Percentiles rank a stretch among this genome's conserved stretches.
These are phyloP conservation scores for Euphorbia tirucalli DNA, from an alignment of 345 rosid species.

Conservation along the genomic window DNA sequence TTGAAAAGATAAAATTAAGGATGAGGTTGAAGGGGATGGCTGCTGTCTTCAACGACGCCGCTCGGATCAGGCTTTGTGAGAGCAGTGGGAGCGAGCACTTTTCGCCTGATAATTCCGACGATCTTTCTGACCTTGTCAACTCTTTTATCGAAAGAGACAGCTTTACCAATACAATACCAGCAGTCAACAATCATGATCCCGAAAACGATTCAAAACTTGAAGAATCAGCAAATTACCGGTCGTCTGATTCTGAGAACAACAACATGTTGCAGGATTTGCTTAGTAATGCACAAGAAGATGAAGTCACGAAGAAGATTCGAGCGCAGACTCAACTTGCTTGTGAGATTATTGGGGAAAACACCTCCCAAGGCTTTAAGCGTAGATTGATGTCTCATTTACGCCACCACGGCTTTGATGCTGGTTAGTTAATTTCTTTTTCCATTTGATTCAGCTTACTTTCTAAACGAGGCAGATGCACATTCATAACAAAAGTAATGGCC, in stretches of 20 bases:
- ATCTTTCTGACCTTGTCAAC: constrained; percentile 72
- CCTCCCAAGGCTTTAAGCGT: constrained; percentile 37
- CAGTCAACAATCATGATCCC: constrained; percentile 2
- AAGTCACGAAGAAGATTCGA: constrained; percentile 25
- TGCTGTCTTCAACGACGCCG: constrained; percentile 21
- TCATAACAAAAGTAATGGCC: too few relatives aligned
- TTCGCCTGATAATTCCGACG: constrained; percentile 33
- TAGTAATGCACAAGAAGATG: constrained; percentile 7
- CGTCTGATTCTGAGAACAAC: constrained; percentile 41
- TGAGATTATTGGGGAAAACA: constrained; percentile 22
- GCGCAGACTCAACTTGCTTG: constrained; percentile 35
- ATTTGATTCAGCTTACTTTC: too few relatives aligned
- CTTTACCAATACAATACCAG: too few relatives aligned
- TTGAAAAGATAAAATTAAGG: too few relatives aligned
- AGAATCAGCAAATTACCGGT: constrained; percentile 12
- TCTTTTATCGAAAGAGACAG: constrained; percentile 69
- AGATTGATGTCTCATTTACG: constrained; percentile 54
- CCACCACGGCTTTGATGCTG: constrained; percentile 70
- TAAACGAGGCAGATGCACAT: too few relatives aligned
- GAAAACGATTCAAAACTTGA: constrained; percentile 4
- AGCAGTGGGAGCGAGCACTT: constrained; percentile 79
- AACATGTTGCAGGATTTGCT: constrained; percentile 34
- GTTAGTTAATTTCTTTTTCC: too few relatives aligned
- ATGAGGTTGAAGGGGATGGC: constrained; percentile 15
- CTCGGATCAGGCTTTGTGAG: constrained; percentile 33